Base-by-base conservation (phyloP, 768 basidiomycete species). In the Kockovaella imperatae region DNA sequence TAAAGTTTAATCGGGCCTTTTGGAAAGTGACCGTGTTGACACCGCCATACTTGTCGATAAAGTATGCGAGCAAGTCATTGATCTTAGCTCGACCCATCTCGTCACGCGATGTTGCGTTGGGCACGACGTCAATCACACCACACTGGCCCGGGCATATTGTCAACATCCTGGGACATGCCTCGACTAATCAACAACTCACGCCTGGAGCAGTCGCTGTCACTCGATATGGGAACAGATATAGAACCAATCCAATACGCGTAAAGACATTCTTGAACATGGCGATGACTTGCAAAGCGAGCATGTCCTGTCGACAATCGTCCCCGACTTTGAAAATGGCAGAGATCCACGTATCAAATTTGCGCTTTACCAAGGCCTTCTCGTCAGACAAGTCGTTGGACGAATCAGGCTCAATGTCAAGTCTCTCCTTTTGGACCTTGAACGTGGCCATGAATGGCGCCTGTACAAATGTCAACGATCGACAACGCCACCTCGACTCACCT, bases 241-340 rank as follows among this genome's bases (percentile, higher is more conserved):
- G 74, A 2, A 83, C 85, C 47, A 99, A 75, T 1, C 95, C 95
- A 50, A 93, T 78, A 53, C 80, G 79, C 11, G 79, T 84, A 74
- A 93, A 99, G 49, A 96, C 84, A 69, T 95, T 96, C 74, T 97
- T 97, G 79, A 97, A 96, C 90, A 97, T 97, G 4, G 95, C 95
- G 53, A 99, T 97, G 52, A 96, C 74, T 63, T 99, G 95, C 40
- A 99, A 75, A 0, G 95, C 95, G 36, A 99, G 79, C n/a, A 97
- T 84, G 62, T 99, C 95, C 70, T 99, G 95, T 35, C 95, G 81
- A 70, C 95, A 99, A 67, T 99, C 95, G 67, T 99, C 95, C 47
- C 95, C 95, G 49, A 99, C 95, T 76, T 99, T 99, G 82, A 99
- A 99, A 54, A 99, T 99, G 1, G 95, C 95, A 56, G 88, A 84